Evolutionary conservation across 2,329 filamentous ascomycete species (phyloP), one percentile per base, ranked within the genome.

Genomic region (Coleophoma eucalyptorum): DNA sequence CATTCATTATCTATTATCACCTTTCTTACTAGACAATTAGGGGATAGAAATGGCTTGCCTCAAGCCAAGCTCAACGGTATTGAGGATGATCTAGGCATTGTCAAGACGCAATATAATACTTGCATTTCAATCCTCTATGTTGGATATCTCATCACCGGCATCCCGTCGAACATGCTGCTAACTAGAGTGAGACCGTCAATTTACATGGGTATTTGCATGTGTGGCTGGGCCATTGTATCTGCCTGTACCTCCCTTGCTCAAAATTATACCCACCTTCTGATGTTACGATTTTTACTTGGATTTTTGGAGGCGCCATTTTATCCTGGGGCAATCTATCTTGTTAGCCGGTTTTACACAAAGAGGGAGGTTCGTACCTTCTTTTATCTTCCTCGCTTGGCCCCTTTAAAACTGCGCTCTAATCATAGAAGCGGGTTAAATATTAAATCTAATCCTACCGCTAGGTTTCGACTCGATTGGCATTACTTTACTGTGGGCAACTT

Each of bases 251-350:
- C 76, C 0, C 64, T 80, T 12, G 74, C 77, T 3, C 67, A 75
- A 2, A 73, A 75, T 35, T 65, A 74, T 10, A 57, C 70, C 0
- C 76, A 77, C 0, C 79, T 80, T 57, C 69, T 78, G 19, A 67
- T 69, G 2, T 72, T 72, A 10, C 68, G 77, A 1, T 78, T 79
- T 62, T 78, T 79, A 55, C 68, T 80, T 1, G 77, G 77, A 19
- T 72, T 79, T 1, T 65, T 76, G 0, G 76, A 80, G 54, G 72
- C 72, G 16, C 50, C 53, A n/a, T 76, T 75, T 58, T 71, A 73
- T 35, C 74, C 75, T 1, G 75, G 75, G n/a, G 71, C 70, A 0
- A 61, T 76, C 3, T 72, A 75, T 48, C 67, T 74, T 33, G 62
- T 78, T 5, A 70, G 68, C 3, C 69, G 72, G 41, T 78, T 72